Percentiles rank a stretch among this genome's conserved stretches.
These are phyloP conservation scores for Apophysomyces sp. DNA, from an alignment of 371 early-diverging fungal species.

Conservation along the genomic window DNA sequence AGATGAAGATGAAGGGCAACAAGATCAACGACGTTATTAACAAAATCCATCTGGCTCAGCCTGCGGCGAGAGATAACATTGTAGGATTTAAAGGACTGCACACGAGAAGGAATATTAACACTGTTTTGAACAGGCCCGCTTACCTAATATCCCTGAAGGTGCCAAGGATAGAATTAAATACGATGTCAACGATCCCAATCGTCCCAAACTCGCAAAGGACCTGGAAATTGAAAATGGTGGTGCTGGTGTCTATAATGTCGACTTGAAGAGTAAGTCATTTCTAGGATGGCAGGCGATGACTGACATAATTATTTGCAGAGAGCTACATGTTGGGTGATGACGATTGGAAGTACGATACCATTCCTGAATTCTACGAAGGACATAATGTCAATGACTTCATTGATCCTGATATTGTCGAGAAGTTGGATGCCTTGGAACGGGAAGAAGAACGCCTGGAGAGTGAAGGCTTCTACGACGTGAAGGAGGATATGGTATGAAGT, in stretches of 20 bases:
- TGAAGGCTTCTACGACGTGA: slow-evolving; percentile 93
- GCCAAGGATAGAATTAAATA: slow-evolving; percentile 70
- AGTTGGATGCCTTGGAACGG: slow-evolving; percentile 93
- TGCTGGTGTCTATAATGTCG: slow-evolving; percentile 94
- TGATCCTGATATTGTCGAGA: slow-evolving; percentile 97
- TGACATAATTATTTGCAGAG: slow-evolving; percentile 32
- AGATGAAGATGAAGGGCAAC: slow-evolving; percentile 89
- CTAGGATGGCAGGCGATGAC: not conserved
- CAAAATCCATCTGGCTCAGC: slow-evolving; percentile 92
- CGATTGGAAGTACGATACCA: slow-evolving; percentile 98
- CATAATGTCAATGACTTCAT: slow-evolving; percentile 99
- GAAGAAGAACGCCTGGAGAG: slow-evolving; percentile 94
- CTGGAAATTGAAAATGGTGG: slow-evolving; percentile 91
- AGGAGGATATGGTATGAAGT: slow-evolving; percentile 59
- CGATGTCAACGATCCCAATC: slow-evolving; percentile 82
- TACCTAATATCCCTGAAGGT: slow-evolving; percentile 84
- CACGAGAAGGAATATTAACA: slow-evolving; percentile 14
- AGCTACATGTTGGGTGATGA: slow-evolving; percentile 78
- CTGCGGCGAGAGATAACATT: slow-evolving; percentile 82
- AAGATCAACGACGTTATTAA: slow-evolving; percentile 93
- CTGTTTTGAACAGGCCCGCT: slow-evolving; percentile 49
- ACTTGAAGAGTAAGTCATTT: slow-evolving; percentile 74
- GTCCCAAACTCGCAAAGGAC: slow-evolving; percentile 85
- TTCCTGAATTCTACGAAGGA: slow-evolving; percentile 99
- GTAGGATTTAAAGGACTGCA: slow-evolving; percentile 16